Conservation (phyloP, 2,329 filamentous ascomycete species). For the Xylariaceae sp. region DNA sequence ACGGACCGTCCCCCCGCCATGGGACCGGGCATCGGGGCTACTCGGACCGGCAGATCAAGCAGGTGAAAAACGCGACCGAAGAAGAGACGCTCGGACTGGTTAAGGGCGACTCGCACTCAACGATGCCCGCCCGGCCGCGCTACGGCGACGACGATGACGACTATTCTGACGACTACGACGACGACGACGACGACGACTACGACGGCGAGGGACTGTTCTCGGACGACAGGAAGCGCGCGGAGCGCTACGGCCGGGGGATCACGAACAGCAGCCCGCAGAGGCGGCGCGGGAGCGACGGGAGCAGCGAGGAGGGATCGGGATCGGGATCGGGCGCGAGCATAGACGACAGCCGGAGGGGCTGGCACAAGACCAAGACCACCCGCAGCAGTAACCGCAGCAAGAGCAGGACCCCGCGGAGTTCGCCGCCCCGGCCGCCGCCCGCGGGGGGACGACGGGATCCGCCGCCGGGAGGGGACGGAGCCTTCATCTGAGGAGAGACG, state of each 20-base stretch:
- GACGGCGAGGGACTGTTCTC: constrained; percentile 18
- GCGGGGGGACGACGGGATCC: constrained; percentile 13
- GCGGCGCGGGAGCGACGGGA: constrained; percentile 11
- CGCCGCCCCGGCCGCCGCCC: constrained; percentile 16
- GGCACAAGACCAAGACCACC: too few relatives aligned
- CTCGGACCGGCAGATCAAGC: constrained; percentile 28
- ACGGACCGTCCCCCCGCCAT: constrained; percentile 24
- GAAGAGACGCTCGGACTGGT: constrained; percentile 79
- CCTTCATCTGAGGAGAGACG: too few relatives aligned
- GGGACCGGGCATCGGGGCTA: constrained; percentile 32
- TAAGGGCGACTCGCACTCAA: constrained; percentile 52
- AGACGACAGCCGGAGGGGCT: constrained; percentile 20
- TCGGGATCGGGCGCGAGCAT: constrained; percentile 18
- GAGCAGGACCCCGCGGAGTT: constrained; percentile 10
- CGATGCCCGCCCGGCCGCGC: constrained; percentile 25
- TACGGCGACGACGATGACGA: constrained; percentile 20
- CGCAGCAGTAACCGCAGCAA: constrained; percentile 13
- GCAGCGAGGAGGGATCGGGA: constrained; percentile 21
- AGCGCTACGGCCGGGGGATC: constrained; percentile 35
- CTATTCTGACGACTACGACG: constrained; percentile 3
- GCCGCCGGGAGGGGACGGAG: constrained; percentile 11
- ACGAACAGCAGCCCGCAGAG: constrained; percentile 28
- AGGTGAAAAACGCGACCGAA: constrained; percentile 58
- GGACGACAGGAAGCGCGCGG: constrained; percentile 23
- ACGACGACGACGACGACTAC: constrained; percentile 26